These are phyloP conservation scores for Ascosphaera aggregata DNA, from an alignment of 2,329 filamentous ascomycete species.

Conservation along the genomic window DNA sequence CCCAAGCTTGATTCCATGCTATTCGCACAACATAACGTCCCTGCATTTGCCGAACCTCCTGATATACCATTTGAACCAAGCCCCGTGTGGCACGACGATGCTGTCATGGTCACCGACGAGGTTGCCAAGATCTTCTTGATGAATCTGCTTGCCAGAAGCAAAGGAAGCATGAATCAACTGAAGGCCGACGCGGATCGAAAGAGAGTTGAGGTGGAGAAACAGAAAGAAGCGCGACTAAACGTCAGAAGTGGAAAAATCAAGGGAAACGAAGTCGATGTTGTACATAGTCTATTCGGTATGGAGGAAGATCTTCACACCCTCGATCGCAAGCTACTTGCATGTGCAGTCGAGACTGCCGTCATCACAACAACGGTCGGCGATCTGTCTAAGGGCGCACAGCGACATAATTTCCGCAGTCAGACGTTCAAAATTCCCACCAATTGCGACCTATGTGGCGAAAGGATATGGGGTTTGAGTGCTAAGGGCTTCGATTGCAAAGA, in stretches of 20 bases:
- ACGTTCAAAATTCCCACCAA: slow-evolving; percentile 99
- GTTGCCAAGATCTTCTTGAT: slow-evolving; percentile 71
- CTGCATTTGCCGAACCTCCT: slow-evolving; percentile 56
- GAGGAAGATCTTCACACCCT: slow-evolving; percentile 70
- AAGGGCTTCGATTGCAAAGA: slow-evolving; percentile 94
- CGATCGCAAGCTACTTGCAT: slow-evolving; percentile 62
- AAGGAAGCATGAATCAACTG: slow-evolving; percentile 56
- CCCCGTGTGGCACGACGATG: slow-evolving; percentile 92
- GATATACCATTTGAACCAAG: slow-evolving; percentile 83
- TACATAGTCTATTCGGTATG: slow-evolving; percentile 58
- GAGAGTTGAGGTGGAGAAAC: slow-evolving; percentile 57
- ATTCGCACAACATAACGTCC: slow-evolving; percentile 85
- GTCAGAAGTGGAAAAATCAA: slow-evolving; percentile 70
- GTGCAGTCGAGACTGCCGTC: slow-evolving; percentile 80
- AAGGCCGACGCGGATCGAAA: slow-evolving; percentile 70
- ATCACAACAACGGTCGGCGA: slow-evolving; percentile 85
- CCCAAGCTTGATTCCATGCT: slow-evolving; percentile 89
- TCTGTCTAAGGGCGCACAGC: slow-evolving; percentile 73
- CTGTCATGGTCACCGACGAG: slow-evolving; percentile 65
- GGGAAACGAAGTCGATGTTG: slow-evolving; percentile 67
- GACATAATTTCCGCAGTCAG: slow-evolving; percentile 95
- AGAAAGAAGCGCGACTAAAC: slow-evolving; percentile 48
- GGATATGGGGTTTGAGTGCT: slow-evolving; percentile 89
- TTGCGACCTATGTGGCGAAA: slow-evolving; percentile 86
- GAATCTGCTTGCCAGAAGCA: slow-evolving; percentile 80